Percentiles rank a stretch among this genome's conserved stretches.
Evolutionary conservation across 352 stramenopile genomes (phyloP).

Genomic region (Globisporangium yorkense): DNA sequence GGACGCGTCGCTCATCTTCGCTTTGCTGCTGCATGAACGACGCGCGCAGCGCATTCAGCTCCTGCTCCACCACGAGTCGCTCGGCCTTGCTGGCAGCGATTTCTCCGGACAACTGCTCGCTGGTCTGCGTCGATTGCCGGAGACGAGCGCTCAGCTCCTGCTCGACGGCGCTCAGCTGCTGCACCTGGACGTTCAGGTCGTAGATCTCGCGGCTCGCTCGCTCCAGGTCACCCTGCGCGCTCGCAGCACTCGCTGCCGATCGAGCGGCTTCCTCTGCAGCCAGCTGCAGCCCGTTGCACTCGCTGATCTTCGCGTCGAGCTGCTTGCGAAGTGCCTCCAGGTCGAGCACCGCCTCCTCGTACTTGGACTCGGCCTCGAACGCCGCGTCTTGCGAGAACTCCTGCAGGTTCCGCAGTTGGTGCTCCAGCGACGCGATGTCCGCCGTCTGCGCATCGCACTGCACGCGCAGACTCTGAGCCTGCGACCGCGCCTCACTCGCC

Average conservation of each 20-base stretch:
- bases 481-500: constrained; percentile 3
- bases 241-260: constrained; percentile 18
- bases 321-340: constrained; percentile 21
- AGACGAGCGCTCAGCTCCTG: constrained; percentile 33
- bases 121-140: constrained; percentile 18
- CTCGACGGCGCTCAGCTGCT: constrained; percentile 31
- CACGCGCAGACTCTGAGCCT: not conserved
- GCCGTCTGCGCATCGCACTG: constrained; percentile 20
- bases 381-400: constrained; percentile 44
- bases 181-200: constrained; percentile 25
- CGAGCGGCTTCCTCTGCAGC: constrained; percentile 7
- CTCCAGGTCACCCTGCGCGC: constrained; percentile 26
- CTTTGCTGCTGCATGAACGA: constrained; percentile 18
- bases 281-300: constrained; percentile 20
- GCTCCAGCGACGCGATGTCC: constrained; percentile 25
- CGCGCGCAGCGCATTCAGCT: constrained; percentile 22
- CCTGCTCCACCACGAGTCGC: constrained; percentile 22
- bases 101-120: constrained; percentile 22
- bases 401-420: constrained; percentile 62
- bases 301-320: constrained; percentile 23
- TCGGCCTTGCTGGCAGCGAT: constrained; percentile 20
- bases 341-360: constrained; percentile 48
- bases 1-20: constrained; percentile 7
- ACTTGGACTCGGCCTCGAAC: constrained; percentile 52
- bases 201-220: constrained; percentile 29